Conservation (phyloP, 2,329 filamentous ascomycete genomes). For the Fusarium guadeloupense region DNA sequence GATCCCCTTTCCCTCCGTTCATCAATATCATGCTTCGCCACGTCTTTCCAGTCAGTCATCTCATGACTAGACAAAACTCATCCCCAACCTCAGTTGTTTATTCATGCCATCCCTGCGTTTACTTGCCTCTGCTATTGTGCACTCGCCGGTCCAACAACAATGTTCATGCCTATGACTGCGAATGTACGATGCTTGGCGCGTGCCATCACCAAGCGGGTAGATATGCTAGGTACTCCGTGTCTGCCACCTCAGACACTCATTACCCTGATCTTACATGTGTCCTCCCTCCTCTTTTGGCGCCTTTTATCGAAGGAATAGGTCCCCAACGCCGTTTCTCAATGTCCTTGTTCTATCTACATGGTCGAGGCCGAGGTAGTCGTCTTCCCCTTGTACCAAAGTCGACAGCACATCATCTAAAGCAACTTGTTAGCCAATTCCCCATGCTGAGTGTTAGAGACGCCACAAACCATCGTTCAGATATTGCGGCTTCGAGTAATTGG, state of each 20-base stretch:
- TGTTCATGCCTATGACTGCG: background rate
- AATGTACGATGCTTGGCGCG: constrained; percentile 18
- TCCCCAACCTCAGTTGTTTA: background rate
- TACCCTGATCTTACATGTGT: constrained; percentile 9
- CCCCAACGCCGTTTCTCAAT: constrained; percentile 67
- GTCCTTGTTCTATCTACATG: constrained; percentile 70
- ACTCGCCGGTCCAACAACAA: constrained; percentile 5
- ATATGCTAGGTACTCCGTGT: constrained; percentile 24
- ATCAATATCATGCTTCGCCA: constrained; percentile 1
- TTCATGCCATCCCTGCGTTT: constrained; percentile 12
- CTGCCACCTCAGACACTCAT: constrained; percentile 9
- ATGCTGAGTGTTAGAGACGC: background rate
- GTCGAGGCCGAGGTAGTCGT: constrained; percentile 72
- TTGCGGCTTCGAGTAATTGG: constrained; percentile 77
- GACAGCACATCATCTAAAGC: constrained; percentile 66
- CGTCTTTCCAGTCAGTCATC: constrained; percentile 4
- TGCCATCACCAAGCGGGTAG: constrained; percentile 10
- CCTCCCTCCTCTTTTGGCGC: background rate
- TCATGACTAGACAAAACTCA: constrained; percentile 6
- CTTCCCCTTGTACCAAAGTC: constrained; percentile 61
- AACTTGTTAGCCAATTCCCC: constrained; percentile 31
- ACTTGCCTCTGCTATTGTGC: constrained; percentile 5
- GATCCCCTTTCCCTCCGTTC: constrained; percentile 2
- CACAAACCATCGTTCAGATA: constrained; percentile 84
- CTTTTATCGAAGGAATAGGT: constrained; percentile 66